phyloP scores from a whole-genome alignment of 345 rosid species.

The Eucalyptus curtisii region DNA sequence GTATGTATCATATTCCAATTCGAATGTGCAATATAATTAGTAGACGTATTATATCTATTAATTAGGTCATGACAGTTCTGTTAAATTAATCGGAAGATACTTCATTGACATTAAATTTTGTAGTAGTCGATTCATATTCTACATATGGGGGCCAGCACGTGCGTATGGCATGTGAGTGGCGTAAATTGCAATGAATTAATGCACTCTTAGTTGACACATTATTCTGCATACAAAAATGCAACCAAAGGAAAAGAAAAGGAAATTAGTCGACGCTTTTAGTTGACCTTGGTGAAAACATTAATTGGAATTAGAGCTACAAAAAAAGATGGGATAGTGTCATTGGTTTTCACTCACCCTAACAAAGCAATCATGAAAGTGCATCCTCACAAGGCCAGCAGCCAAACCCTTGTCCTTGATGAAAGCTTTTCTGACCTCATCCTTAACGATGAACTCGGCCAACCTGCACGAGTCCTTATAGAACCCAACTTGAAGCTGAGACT shows the following conservation, averaged over 20 bases:
- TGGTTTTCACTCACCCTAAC: conserved; percentile 19
- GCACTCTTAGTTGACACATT: not conserved
- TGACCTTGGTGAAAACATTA: not conserved
- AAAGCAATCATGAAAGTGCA: conserved; percentile 63
- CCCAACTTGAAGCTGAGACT: conserved; percentile 28
- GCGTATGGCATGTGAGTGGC: not conserved
- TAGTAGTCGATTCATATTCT: not conserved
- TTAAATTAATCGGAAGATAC: not conserved
- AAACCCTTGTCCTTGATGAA: conserved; percentile 16
- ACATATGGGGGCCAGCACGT: not conserved
- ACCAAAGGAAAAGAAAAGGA: not conserved
- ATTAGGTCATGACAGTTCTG: not conserved
- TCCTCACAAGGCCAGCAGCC: conserved; percentile 35
- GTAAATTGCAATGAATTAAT: not conserved
- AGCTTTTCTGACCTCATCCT: conserved; percentile 20
- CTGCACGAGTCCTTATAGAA: conserved; percentile 20
- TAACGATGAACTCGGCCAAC: conserved; percentile 31
- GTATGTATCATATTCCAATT: not conserved
- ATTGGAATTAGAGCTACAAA: not conserved
- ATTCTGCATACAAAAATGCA: not conserved
- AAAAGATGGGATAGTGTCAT: not conserved
- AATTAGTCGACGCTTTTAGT: not conserved
- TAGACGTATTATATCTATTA: not conserved
- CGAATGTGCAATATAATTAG: not conserved
- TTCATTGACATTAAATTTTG: not conserved